phyloP scores from a whole-genome alignment of 169 alveolate genomes.

The Cryptosporidium ryanae region DNA sequence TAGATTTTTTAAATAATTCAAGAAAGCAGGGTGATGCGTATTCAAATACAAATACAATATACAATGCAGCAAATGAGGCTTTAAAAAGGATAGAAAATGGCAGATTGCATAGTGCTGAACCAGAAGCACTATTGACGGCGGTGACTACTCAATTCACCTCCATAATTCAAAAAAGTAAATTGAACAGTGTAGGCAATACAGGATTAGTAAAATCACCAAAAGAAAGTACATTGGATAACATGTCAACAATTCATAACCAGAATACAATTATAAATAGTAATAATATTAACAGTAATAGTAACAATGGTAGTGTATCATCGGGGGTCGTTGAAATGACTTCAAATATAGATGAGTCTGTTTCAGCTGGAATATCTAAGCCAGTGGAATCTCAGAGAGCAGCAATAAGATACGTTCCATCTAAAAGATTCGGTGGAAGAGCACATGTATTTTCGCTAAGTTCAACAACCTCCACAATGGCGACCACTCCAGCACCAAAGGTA shows the following conservation, averaged over 20 bases:
- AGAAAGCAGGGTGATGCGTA: constrained; percentile 42
- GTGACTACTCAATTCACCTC: constrained; percentile 67
- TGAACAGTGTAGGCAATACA: neutral
- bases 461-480: constrained; percentile 67
- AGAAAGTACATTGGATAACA: constrained; percentile 20
- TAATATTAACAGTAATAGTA: neutral
- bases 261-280: neutral
- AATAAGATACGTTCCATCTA: constrained; percentile 70
- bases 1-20: constrained; percentile 54
- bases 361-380: constrained; percentile 32
- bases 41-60: constrained; percentile 10
- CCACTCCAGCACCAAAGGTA: constrained; percentile 57
- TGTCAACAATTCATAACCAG: constrained; percentile 40
- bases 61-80: constrained; percentile 61
- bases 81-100: constrained; percentile 67
- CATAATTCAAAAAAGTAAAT: constrained; percentile 63
- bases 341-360: constrained; percentile 10
- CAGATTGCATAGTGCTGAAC: constrained; percentile 49
- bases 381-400: constrained; percentile 70
- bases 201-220: constrained; percentile 27
- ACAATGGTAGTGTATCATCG: constrained; percentile 14
- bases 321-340: constrained; percentile 35
- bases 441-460: constrained; percentile 70
- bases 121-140: constrained; percentile 63
- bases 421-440: constrained; percentile 72